A percentile compares a stretch with the other conserved stretches of the same genome.
Conservation (phyloP, 208 protist genomes). For the Wallacemonas sp. region DNA sequence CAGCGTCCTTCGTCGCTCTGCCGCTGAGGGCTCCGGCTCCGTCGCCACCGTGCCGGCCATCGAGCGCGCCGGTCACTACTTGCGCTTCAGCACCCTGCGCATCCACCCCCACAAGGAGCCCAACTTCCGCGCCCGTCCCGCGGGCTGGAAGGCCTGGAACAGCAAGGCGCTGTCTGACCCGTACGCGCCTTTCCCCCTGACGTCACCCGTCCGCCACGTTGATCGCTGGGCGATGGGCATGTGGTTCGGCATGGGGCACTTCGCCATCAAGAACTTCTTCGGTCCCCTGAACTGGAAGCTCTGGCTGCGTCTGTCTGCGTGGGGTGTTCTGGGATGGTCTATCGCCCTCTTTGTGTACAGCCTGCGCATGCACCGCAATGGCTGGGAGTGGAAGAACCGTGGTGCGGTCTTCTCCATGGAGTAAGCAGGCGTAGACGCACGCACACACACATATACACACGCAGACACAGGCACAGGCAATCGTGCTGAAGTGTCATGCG, state of each 20-base stretch:
- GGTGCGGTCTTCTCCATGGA: slow-evolving; percentile 84
- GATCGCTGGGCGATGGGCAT: slow-evolving; percentile 56
- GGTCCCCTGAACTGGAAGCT: slow-evolving; percentile 72
- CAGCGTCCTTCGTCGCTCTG: slow-evolving; percentile 59
- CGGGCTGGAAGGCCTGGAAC: slow-evolving; percentile 79
- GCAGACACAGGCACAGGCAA: slow-evolving; percentile 4
- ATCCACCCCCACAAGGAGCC: slow-evolving; percentile 68
- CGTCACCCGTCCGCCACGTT: slow-evolving; percentile 67
- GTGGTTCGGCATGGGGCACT: slow-evolving; percentile 85
- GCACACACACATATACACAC: background rate
- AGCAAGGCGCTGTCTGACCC: slow-evolving; percentile 67
- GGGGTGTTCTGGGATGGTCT: slow-evolving; percentile 44
- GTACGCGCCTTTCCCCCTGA: slow-evolving; percentile 61
- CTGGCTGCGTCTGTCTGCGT: slow-evolving; percentile 48
- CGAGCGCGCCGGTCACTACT: slow-evolving; percentile 65
- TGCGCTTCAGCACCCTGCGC: slow-evolving; percentile 77
- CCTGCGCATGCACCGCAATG: slow-evolving; percentile 82
- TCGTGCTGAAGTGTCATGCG: background rate
- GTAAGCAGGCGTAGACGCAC: slow-evolving; percentile 18
- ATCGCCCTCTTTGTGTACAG: slow-evolving; percentile 48
- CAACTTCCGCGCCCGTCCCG: slow-evolving; percentile 73
- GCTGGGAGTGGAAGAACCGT: slow-evolving; percentile 89
- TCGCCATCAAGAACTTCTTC: slow-evolving; percentile 81
- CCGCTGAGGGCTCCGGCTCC: slow-evolving; percentile 30
- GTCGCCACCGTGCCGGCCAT: slow-evolving; percentile 60